Evolutionary conservation across 2,329 filamentous ascomycete species (phyloP).

Genomic region (Diplodia scrobiculata): DNA sequence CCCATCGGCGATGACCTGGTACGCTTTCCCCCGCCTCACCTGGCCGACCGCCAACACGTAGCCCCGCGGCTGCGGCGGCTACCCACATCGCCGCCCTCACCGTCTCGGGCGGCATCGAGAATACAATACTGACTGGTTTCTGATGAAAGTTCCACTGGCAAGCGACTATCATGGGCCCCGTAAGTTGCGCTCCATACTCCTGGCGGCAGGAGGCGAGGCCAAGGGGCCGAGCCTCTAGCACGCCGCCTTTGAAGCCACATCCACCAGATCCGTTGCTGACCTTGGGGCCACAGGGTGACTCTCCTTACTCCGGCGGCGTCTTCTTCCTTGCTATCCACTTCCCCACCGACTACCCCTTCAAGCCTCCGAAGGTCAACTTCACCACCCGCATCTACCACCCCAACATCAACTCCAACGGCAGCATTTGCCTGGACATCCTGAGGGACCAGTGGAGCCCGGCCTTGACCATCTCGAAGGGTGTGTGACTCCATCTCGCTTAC

Average conservation of each 20-base stretch:
- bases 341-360: conserved; percentile 99
- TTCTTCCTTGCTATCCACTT: conserved; percentile 99
- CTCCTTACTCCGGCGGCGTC: conserved; percentile 95
- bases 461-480: conserved; percentile 97
- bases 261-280: conserved; percentile 37
- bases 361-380: conserved; percentile 99
- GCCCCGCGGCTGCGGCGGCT: conserved; percentile 40
- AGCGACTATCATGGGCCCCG: conserved; percentile 99
- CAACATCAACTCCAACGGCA: conserved; percentile 99
- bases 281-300: conserved; percentile 68
- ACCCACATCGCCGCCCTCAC: conserved; percentile 29
- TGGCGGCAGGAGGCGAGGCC: conserved; percentile 28
- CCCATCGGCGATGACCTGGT: conserved; percentile 97
- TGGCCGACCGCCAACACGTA: conserved; percentile 14
- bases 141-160: conserved; percentile 92
- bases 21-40: conserved; percentile 53
- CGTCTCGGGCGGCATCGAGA: conserved; percentile 9
- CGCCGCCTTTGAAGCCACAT: conserved; percentile 20
- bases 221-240: conserved; percentile 21
- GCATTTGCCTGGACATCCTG: conserved; percentile 97
- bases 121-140: conserved; percentile 13
- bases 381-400: conserved; percentile 99
- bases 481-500: conserved; percentile 31
- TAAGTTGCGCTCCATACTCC: conserved; percentile 58
- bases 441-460: conserved; percentile 99